Evolutionary conservation across 208 protist genomes (phyloP).

Genomic region (Leishmania amazonensis): DNA sequence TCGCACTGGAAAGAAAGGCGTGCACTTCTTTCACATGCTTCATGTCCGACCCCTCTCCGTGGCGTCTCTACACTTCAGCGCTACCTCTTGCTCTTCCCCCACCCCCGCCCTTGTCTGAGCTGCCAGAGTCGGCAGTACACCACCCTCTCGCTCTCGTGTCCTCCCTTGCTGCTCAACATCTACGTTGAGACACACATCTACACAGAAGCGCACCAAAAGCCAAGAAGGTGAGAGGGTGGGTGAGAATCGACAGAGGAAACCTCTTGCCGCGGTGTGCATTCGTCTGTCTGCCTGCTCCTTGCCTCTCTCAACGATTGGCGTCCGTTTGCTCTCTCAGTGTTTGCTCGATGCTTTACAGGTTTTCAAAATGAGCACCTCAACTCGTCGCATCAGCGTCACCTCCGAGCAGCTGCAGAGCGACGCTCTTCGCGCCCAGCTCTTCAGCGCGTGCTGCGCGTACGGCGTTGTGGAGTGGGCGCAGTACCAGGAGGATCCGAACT

Average conservation of each 20-base stretch:
- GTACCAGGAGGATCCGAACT: conserved; percentile 55
- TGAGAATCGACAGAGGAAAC: background rate
- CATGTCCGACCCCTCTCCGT: background rate
- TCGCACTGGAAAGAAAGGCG: background rate
- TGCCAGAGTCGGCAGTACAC: background rate
- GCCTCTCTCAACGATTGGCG: background rate
- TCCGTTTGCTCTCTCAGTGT: background rate
- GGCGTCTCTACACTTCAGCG: background rate
- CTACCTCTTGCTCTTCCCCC: background rate
- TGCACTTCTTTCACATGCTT: background rate
- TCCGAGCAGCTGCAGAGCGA: conserved; percentile 55
- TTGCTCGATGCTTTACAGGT: background rate
- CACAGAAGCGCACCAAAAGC: background rate
- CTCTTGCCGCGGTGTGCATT: background rate
- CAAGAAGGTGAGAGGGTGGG: background rate
- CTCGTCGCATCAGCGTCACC: conserved; percentile 53
- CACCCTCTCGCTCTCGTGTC: background rate
- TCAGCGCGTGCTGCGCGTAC: conserved; percentile 65
- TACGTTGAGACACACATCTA: background rate
- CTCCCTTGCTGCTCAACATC: background rate
- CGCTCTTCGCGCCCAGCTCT: conserved; percentile 50
- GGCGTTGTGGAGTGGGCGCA: conserved; percentile 59
- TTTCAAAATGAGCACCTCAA: conserved; percentile 16
- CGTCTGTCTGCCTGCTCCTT: background rate
- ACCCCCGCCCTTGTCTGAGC: background rate